These are phyloP conservation scores for Rhizoctonia solani DNA, from an alignment of 1,284 basidiomycete species.

Conservation along the genomic window DNA sequence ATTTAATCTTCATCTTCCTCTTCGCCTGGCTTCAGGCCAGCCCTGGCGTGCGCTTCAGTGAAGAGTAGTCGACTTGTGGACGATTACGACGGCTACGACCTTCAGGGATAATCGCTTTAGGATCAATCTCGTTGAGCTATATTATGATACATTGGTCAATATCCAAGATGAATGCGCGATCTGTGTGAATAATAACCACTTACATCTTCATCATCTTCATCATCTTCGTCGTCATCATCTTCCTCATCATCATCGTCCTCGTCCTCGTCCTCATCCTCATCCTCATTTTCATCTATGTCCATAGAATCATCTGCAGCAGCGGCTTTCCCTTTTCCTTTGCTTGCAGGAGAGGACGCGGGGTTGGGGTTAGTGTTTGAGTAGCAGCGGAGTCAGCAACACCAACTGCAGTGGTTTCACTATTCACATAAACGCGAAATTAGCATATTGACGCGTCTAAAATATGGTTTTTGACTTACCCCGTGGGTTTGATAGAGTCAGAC, in stretches of 20 bases:
- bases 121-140: constrained; percentile 18
- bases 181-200: background rate
- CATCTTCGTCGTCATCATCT: background rate
- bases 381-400: background rate
- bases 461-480: no score
- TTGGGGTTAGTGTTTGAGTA: background rate
- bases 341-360: background rate
- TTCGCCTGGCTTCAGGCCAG: constrained; percentile 21
- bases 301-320: constrained; percentile 3
- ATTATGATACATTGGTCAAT: background rate
- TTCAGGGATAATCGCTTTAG: constrained; percentile 14
- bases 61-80: constrained; percentile 16
- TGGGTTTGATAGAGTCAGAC: constrained; percentile 1
- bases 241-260: constrained; percentile 20
- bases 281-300: constrained; percentile 14
- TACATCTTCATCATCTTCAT: background rate
- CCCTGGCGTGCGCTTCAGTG: constrained; percentile 24
- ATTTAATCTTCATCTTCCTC: constrained; percentile 12
- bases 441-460: background rate
- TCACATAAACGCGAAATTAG: no score
- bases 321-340: constrained; percentile 23
- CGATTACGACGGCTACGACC: constrained; percentile 15
- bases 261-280: constrained; percentile 16
- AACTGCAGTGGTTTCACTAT: background rate
- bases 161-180: constrained; percentile 12